These are phyloP conservation scores for Sideroxylon spinosum DNA, from an alignment of 179 eudicot genomes.

Conservation along the genomic window DNA sequence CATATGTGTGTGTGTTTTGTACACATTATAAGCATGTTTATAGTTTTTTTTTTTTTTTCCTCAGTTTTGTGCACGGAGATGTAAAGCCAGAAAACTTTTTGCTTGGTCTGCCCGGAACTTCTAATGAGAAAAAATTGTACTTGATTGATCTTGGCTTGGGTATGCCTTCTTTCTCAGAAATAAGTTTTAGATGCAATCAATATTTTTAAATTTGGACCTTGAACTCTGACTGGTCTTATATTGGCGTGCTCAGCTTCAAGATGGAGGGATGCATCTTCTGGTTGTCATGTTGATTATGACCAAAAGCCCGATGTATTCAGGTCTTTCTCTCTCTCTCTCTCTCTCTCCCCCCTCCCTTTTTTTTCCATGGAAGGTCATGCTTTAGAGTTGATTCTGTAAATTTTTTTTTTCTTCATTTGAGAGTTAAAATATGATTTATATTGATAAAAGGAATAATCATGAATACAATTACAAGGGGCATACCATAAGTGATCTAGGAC, in stretches of 20 bases:
- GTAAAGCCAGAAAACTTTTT: conserved; percentile 67
- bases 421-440: no score
- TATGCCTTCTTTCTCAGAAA: conserved; percentile 18
- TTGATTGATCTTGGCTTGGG: conserved; percentile 64
- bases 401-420: no score
- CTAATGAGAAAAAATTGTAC: conserved; percentile 49
- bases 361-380: neutral
- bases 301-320: conserved; percentile 59
- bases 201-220: conserved; percentile 4
- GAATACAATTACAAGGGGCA: no score
- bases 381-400: neutral
- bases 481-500: no score
- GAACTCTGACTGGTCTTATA: neutral
- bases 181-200: neutral
- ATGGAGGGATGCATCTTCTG: conserved; percentile 44
- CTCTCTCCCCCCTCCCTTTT: neutral
- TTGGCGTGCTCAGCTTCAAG: conserved; percentile 39
- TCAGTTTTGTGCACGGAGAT: conserved; percentile 68
- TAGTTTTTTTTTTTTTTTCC: neutral
- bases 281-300: conserved; percentile 54
- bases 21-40: neutral
- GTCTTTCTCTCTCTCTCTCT: conserved; percentile 17
- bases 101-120: conserved; percentile 55
- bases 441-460: no score
- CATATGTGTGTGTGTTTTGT: neutral